phyloP scores from a whole-genome alignment of 129 eudicot species.

The sunflower (Helianthus annuus) region DNA sequence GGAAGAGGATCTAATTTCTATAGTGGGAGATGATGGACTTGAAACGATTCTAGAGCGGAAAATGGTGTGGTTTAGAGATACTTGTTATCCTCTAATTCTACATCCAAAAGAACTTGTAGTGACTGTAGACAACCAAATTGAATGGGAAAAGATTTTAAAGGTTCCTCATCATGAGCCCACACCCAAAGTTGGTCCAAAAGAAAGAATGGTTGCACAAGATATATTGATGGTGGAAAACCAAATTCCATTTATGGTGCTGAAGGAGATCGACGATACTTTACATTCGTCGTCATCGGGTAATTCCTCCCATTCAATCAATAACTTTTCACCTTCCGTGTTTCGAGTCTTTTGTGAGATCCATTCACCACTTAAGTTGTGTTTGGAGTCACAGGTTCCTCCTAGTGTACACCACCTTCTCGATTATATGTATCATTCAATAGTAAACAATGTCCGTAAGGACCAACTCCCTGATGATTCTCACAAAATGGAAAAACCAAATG shows the following conservation, averaged over 20 bases:
- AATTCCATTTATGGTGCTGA: conserved; percentile 34
- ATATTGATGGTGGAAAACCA: conserved; percentile 45
- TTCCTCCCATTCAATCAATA: not conserved
- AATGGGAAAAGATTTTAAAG: too few relatives aligned
- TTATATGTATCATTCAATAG: conserved; percentile 21
- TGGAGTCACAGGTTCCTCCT: conserved; percentile 8
- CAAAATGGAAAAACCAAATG: too few relatives aligned
- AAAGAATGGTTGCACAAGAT: conserved; percentile 22
- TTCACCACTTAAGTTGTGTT: conserved; percentile 25
- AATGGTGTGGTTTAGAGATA: too few relatives aligned
- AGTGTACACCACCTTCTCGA: conserved; percentile 24
- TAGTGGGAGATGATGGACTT: too few relatives aligned
- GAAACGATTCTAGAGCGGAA: too few relatives aligned
- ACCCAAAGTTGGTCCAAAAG: too few relatives aligned
- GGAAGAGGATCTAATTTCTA: too few relatives aligned
- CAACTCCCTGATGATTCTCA: too few relatives aligned
- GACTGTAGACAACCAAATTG: too few relatives aligned
- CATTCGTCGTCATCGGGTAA: not conserved
- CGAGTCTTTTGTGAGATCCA: conserved; percentile 4
- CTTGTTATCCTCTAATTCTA: too few relatives aligned
- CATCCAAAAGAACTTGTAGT: too few relatives aligned
- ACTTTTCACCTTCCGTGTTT: not conserved
- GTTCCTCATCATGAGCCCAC: too few relatives aligned
- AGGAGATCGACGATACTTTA: conserved; percentile 16
- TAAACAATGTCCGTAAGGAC: not conserved